These are phyloP conservation scores for Bacidia rubella DNA, from an alignment of 495 filamentous ascomycete genomes.

Conservation along the genomic window DNA sequence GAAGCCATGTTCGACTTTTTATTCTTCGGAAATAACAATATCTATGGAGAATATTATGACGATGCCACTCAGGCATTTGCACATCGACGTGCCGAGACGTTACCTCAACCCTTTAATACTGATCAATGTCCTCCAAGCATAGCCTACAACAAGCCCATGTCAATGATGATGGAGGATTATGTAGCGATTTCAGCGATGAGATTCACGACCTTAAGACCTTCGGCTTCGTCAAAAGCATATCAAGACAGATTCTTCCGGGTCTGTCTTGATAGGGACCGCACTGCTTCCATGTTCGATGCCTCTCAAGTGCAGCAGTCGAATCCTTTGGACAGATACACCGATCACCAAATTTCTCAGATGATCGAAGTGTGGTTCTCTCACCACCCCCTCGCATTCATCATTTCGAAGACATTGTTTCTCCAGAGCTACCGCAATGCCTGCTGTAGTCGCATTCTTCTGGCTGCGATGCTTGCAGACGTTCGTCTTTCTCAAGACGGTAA, in stretches of 20 bases:
- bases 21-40: background rate
- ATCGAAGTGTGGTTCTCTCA: conserved; percentile 22
- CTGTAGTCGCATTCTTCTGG: conserved; percentile 19
- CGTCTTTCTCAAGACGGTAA: conserved; percentile 12
- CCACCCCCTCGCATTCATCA: conserved; percentile 20
- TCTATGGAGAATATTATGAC: background rate
- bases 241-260: conserved; percentile 7
- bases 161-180: conserved; percentile 9
- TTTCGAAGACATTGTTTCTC: conserved; percentile 22
- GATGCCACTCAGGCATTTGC: background rate
- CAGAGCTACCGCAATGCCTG: conserved; percentile 17
- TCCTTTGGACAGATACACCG: conserved; percentile 16
- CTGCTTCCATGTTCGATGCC: conserved; percentile 18
- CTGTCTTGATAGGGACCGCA: conserved; percentile 13
- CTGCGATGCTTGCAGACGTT: conserved; percentile 21
- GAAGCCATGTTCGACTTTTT: background rate
- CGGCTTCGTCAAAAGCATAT: conserved; percentile 6
- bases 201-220: conserved; percentile 14
- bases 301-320: conserved; percentile 1
- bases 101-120: background rate
- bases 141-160: conserved; percentile 11
- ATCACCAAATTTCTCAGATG: conserved; percentile 19
- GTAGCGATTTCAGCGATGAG: conserved; percentile 15
- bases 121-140: conserved; percentile 5
- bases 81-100: background rate